Evolutionary conservation across 2,329 filamentous ascomycete species (phyloP).

Genomic region (Plectosphaerella cucumerina): DNA sequence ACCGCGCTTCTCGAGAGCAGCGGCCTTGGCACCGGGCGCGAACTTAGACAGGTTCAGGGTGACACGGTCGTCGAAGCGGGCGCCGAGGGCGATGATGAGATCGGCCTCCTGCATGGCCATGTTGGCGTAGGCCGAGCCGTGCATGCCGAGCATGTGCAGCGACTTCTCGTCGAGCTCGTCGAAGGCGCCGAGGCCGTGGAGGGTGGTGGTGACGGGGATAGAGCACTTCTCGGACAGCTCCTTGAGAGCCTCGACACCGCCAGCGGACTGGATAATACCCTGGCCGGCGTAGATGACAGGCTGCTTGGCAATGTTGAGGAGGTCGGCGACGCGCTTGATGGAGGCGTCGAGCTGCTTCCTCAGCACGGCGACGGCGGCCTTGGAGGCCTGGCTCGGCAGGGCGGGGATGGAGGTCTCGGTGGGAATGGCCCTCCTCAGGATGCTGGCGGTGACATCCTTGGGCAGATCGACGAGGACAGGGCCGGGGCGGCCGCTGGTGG

Average conservation of each 20-base stretch:
- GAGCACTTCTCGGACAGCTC: constrained; percentile 85
- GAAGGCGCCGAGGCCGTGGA: constrained; percentile 87
- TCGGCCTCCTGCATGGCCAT: constrained; percentile 97
- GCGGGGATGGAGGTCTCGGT: constrained; percentile 67
- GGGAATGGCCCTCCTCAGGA: constrained; percentile 80
- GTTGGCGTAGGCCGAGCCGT: constrained; percentile 95
- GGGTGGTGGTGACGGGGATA: constrained; percentile 92
- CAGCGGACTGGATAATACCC: constrained; percentile 75
- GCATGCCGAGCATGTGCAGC: constrained; percentile 98
- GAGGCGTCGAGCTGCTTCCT: constrained; percentile 69
- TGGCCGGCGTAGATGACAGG: constrained; percentile 94
- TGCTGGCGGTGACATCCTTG: constrained; percentile 89
- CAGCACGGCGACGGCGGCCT: constrained; percentile 71
- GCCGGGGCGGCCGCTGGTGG: constrained; percentile 87
- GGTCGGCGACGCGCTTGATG: constrained; percentile 70
- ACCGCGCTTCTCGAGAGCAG: constrained; percentile 78
- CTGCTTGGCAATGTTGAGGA: constrained; percentile 88
- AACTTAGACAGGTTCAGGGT: constrained; percentile 80
- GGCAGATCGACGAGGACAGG: constrained; percentile 94
- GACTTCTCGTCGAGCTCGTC: constrained; percentile 93
- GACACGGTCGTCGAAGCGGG: constrained; percentile 94
- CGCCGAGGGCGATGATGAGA: constrained; percentile 90
- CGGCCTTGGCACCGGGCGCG: constrained; percentile 68
- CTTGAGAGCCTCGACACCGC: constrained; percentile 75
- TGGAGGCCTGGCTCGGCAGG: constrained; percentile 80